phyloP scores from a whole-genome alignment of 805 yeast species.

The Hanseniaspora guilliermondii region DNA sequence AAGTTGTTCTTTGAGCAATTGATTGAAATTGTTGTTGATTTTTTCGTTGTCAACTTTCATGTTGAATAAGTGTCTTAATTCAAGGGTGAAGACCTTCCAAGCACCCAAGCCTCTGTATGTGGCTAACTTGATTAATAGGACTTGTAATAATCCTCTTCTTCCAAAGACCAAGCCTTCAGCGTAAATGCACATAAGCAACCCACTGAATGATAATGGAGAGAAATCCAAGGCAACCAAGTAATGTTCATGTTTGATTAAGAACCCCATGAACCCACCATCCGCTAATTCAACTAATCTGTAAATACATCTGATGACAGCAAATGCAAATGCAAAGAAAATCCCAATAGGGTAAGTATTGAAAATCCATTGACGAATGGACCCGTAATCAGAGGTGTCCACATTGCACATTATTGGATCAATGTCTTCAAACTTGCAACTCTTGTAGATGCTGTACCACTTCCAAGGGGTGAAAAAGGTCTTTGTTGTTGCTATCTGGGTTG shows the following conservation, averaged over 20 bases:
- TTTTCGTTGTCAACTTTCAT: slow-evolving; percentile 1
- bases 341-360: slow-evolving; percentile 33
- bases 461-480: slow-evolving; percentile 8
- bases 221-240: slow-evolving; percentile 52
- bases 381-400: not conserved
- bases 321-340: slow-evolving; percentile 36
- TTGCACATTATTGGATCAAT: slow-evolving; percentile 22
- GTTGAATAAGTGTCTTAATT: not conserved
- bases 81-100: not conserved
- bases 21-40: no score
- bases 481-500: no score
- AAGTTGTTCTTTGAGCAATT: no score
- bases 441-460: slow-evolving; percentile 11
- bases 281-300: slow-evolving; percentile 63
- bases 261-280: slow-evolving; percentile 58
- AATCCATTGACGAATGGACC: not conserved
- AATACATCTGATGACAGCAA: slow-evolving; percentile 53
- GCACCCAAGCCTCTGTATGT: slow-evolving; percentile 1
- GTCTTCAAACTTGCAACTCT: not conserved
- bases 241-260: slow-evolving; percentile 46
- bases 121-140: not conserved
- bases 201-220: slow-evolving; percentile 41
- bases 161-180: slow-evolving; percentile 46
- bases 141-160: not conserved
- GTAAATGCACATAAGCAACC: slow-evolving; percentile 40